These are phyloP conservation scores for Leishmania tarentolae DNA, from an alignment of 208 protist genomes.

Conservation along the genomic window DNA sequence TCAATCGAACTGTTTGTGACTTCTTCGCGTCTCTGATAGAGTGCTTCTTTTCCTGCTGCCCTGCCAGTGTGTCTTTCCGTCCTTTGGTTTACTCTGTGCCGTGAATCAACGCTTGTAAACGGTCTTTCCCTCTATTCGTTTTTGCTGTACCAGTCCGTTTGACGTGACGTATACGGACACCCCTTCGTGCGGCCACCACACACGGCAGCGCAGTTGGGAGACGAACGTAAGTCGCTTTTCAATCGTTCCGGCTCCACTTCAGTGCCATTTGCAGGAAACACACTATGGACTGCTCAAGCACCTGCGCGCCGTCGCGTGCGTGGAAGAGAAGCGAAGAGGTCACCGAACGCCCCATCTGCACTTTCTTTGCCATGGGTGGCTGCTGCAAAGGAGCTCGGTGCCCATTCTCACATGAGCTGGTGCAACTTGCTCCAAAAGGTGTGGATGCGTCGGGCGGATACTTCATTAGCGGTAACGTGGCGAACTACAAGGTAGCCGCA, in stretches of 20 bases:
- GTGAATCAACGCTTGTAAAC: not conserved
- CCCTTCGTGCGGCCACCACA: not conserved
- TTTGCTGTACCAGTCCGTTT: not conserved
- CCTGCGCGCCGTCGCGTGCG: not conserved
- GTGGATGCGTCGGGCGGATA: conserved; percentile 46
- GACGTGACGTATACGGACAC: not conserved
- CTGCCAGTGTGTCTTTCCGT: not conserved
- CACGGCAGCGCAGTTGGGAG: not conserved
- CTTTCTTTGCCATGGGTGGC: conserved; percentile 59
- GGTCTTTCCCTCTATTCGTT: not conserved
- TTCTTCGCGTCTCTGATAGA: not conserved
- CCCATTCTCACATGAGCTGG: conserved; percentile 48
- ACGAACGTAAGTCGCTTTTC: not conserved
- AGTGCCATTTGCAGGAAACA: not conserved
- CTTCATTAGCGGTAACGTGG: conserved; percentile 52
- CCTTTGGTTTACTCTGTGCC: not conserved
- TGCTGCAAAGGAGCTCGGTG: conserved; percentile 41
- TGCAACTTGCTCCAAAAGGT: conserved; percentile 42
- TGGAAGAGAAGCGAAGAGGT: not conserved
- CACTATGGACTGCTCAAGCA: not conserved
- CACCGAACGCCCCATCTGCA: conserved; percentile 36
- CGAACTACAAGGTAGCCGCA: conserved; percentile 37
- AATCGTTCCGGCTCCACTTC: not conserved
- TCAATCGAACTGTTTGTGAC: not conserved
- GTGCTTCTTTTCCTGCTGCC: not conserved